A percentile compares a stretch with the other conserved stretches of the same genome.
phyloP scores from a whole-genome alignment of 2,329 filamentous ascomycete species.

The Didymella exigua region DNA sequence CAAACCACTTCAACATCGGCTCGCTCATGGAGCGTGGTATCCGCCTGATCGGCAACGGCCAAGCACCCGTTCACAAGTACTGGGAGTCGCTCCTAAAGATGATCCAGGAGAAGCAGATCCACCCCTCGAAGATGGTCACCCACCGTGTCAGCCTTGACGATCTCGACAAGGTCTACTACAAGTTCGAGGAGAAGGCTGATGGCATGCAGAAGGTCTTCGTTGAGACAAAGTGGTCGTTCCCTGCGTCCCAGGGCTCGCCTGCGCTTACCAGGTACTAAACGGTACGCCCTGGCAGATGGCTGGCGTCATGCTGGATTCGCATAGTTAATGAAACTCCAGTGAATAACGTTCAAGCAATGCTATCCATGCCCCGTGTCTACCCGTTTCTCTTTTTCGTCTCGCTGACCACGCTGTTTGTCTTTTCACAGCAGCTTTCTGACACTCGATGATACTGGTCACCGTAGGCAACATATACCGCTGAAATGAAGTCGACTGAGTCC shows the following conservation, averaged over 20 bases:
- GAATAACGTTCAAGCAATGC: background rate
- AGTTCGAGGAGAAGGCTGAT: conserved; percentile 73
- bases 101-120: conserved; percentile 71
- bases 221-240: conserved; percentile 62
- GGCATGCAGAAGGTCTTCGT: conserved; percentile 82
- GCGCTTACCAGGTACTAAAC: conserved; percentile 54
- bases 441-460: too few relatives aligned
- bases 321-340: conserved; percentile 6
- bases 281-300: background rate
- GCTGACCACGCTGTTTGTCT: too few relatives aligned
- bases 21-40: conserved; percentile 87
- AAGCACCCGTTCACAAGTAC: conserved; percentile 79
- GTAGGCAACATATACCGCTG: too few relatives aligned
- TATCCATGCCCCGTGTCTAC: too few relatives aligned
- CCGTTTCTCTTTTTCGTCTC: too few relatives aligned
- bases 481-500: too few relatives aligned
- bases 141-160: conserved; percentile 68
- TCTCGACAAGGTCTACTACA: conserved; percentile 59
- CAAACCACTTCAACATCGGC: conserved; percentile 83
- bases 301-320: background rate
- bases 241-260: conserved; percentile 58
- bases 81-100: conserved; percentile 76
- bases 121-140: conserved; percentile 80
- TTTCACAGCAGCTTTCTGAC: too few relatives aligned
- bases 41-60: conserved; percentile 72